phyloP scores from a whole-genome alignment of 441 rosid species.

The Euphorbia corollata region DNA sequence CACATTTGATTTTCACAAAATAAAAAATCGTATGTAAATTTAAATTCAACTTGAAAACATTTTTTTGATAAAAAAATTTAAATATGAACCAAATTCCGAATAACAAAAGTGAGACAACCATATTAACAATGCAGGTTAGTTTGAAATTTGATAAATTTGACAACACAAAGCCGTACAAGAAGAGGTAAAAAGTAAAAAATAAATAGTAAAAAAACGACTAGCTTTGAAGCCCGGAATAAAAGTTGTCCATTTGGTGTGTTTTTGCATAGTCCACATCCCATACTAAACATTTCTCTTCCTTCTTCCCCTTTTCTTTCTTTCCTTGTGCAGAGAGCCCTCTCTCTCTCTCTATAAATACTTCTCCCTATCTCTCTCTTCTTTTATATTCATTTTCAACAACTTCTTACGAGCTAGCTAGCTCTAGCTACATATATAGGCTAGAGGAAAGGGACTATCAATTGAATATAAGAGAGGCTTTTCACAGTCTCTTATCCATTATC shows the following conservation, averaged over 20 bases:
- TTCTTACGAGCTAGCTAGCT: not conserved
- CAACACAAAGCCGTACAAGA: too few relatives aligned
- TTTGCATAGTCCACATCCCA: not conserved
- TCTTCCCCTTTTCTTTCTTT: not conserved
- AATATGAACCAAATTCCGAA: too few relatives aligned
- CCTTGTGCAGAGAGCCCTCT: constrained; percentile 28
- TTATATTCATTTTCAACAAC: constrained; percentile 6
- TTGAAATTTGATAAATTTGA: too few relatives aligned
- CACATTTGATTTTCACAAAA: too few relatives aligned
- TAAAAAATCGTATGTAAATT: too few relatives aligned
- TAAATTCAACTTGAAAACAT: too few relatives aligned
- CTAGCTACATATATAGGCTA: not conserved
- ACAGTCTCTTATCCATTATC: not conserved
- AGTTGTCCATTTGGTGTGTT: not conserved
- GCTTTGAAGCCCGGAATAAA: too few relatives aligned
- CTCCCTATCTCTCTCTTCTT: constrained; percentile 3
- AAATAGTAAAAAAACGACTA: too few relatives aligned
- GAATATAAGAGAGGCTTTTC: not conserved
- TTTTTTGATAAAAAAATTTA: too few relatives aligned
- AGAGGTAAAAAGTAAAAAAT: too few relatives aligned
- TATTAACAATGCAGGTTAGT: too few relatives aligned
- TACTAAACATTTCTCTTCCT: not conserved
- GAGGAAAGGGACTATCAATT: not conserved
- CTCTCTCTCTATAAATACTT: constrained; percentile 18
- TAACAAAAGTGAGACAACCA: too few relatives aligned